These are phyloP conservation scores for Mycotypha africana DNA, from an alignment of 371 early-diverging fungal genomes.

Conservation along the genomic window DNA sequence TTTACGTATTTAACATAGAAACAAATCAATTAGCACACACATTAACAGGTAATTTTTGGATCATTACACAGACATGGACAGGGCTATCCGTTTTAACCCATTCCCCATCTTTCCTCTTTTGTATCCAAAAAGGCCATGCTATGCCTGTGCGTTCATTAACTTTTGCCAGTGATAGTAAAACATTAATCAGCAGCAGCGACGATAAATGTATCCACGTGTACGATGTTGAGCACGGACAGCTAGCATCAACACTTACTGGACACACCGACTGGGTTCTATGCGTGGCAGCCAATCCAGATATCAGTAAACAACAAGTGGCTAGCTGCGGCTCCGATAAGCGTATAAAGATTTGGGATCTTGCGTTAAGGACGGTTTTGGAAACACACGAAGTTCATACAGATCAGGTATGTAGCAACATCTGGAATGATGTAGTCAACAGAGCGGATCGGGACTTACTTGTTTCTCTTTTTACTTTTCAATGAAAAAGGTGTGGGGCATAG, in stretches of 20 bases:
- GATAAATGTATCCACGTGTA: constrained; percentile 80
- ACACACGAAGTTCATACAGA: constrained; percentile 77
- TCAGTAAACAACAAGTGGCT: constrained; percentile 68
- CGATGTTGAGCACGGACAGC: constrained; percentile 76
- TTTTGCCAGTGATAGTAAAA: constrained; percentile 70
- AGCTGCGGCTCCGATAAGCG: constrained; percentile 71
- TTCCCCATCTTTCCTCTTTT: too few species aligned
- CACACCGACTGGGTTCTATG: constrained; percentile 75
- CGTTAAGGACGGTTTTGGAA: constrained; percentile 66
- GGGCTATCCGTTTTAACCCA: too few species aligned
- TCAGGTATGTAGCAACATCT: constrained; percentile 61
- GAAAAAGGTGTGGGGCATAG: constrained; percentile 67
- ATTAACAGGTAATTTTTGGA: constrained; percentile 42
- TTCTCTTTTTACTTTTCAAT: not conserved
- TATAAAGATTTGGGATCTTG: constrained; percentile 80
- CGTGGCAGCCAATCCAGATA: constrained; percentile 60
- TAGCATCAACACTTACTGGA: constrained; percentile 68
- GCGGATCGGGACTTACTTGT: too few species aligned
- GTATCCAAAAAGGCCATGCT: constrained; percentile 54
- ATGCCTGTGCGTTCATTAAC: constrained; percentile 67
- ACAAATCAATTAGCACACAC: constrained; percentile 65
- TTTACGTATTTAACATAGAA: constrained; percentile 68
- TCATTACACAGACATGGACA: too few species aligned
- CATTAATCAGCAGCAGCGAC: constrained; percentile 72
- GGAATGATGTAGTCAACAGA: too few species aligned